A percentile compares a stretch with the other conserved stretches of the same genome.
Evolutionary conservation across 2,329 filamentous ascomycete species (phyloP).

Genomic region (Aureobasidium subglaciale): DNA sequence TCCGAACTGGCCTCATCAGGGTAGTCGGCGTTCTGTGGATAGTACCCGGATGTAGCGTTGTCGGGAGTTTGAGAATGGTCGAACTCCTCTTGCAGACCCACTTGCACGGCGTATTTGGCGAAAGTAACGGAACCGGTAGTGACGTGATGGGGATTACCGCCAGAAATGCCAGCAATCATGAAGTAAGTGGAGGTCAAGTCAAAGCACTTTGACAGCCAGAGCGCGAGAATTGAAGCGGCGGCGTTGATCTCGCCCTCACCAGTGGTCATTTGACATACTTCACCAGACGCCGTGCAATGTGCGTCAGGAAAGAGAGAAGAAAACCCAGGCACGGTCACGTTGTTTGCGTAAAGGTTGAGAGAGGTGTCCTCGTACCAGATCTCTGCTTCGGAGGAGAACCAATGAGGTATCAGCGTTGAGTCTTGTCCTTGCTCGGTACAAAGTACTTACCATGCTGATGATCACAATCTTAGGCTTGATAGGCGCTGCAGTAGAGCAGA

Average conservation of each 20-base stretch:
- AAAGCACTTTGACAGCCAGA: constrained; percentile 20
- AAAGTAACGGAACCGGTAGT: constrained; percentile 23
- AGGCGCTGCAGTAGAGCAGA: not conserved
- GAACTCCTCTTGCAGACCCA: constrained; percentile 22
- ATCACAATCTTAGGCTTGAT: constrained; percentile 8
- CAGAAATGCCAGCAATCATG: constrained; percentile 25
- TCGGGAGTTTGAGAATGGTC: constrained; percentile 20
- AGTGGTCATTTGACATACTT: constrained; percentile 6
- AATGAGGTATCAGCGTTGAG: not conserved
- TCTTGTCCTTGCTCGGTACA: too few species aligned
- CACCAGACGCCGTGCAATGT: not conserved
- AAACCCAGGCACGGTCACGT: constrained; percentile 7
- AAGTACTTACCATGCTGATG: not conserved
- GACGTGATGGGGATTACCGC: constrained; percentile 21
- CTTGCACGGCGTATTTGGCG: constrained; percentile 22
- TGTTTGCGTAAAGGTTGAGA: not conserved
- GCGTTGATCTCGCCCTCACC: constrained; percentile 10
- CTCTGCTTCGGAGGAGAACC: not conserved
- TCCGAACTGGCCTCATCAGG: constrained; percentile 18
- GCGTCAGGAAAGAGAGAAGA: constrained; percentile 5
- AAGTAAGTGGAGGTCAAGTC: constrained; percentile 23
- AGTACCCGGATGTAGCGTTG: constrained; percentile 21
- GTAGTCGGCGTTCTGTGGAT: constrained; percentile 20
- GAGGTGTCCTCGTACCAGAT: not conserved
- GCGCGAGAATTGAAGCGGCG: constrained; percentile 13